Evolutionary conservation across 345 rosid species (phyloP).

Genomic region (Carallia brachiata): DNA sequence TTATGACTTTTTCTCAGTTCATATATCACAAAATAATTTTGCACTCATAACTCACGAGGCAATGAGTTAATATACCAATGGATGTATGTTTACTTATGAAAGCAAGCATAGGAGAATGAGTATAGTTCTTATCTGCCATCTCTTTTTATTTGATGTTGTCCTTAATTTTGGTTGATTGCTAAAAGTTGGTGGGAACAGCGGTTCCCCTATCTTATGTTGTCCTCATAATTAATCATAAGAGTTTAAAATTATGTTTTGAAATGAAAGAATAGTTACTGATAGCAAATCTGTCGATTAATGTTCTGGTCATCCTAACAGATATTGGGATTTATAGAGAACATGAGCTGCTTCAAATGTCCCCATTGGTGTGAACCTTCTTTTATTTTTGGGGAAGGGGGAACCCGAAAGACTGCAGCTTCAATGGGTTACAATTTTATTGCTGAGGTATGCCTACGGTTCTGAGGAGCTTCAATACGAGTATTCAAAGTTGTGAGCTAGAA

Average conservation of each 20-base stretch:
- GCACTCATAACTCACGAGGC: not conserved
- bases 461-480: not conserved
- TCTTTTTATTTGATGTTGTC: not conserved
- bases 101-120: not conserved
- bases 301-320: slow-evolving; percentile 41
- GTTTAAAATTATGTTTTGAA: not conserved
- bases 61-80: not conserved
- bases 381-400: slow-evolving; percentile 85
- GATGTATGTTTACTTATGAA: not conserved
- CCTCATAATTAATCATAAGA: not conserved
- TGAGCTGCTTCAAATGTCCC: slow-evolving; percentile 91
- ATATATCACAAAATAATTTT: not conserved
- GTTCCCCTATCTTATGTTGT: not conserved
- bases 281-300: not conserved
- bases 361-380: slow-evolving; percentile 75
- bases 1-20: not conserved
- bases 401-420: slow-evolving; percentile 54
- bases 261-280: not conserved
- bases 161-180: slow-evolving; percentile 1
- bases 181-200: not conserved
- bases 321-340: slow-evolving; percentile 90
- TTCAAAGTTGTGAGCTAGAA: not conserved
- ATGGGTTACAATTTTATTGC: slow-evolving; percentile 73
- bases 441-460: slow-evolving; percentile 51
- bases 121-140: not conserved